Evolutionary conservation across 345 rosid species (phyloP).

Genomic region (Cardiospermum halicacabum): DNA sequence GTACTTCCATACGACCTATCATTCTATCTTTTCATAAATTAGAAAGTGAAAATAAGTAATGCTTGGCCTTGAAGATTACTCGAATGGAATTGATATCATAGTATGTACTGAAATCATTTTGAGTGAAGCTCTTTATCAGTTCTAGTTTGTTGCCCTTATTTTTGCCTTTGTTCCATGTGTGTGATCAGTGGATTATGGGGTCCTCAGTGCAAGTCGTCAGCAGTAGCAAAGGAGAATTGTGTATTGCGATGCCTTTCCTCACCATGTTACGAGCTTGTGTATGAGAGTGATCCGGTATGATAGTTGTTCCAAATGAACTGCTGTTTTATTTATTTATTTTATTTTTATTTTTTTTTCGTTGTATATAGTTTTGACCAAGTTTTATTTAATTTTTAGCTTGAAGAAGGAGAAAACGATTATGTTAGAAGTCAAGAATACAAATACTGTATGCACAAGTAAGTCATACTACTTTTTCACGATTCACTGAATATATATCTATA

Average conservation of each 20-base stretch:
- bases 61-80: neutral
- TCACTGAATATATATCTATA: neutral
- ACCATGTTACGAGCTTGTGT: constrained; percentile 58
- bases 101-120: neutral
- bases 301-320: no score
- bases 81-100: neutral
- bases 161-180: constrained; percentile 12
- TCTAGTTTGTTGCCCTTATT: neutral
- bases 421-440: constrained; percentile 71
- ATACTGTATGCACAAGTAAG: constrained; percentile 86
- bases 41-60: neutral
- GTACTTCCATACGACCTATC: no score
- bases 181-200: constrained; percentile 79
- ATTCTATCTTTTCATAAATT: neutral
- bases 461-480: neutral
- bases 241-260: constrained; percentile 76
- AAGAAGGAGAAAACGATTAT: constrained; percentile 81
- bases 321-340: neutral
- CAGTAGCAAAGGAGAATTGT: constrained; percentile 67
- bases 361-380: neutral
- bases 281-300: constrained; percentile 78
- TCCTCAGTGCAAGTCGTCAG: constrained; percentile 59
- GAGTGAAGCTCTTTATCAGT: neutral
- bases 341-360: neutral
- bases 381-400: constrained; percentile 41